phyloP scores from a whole-genome alignment of 768 basidiomycete species.

The Guyanaporus albipodus region DNA sequence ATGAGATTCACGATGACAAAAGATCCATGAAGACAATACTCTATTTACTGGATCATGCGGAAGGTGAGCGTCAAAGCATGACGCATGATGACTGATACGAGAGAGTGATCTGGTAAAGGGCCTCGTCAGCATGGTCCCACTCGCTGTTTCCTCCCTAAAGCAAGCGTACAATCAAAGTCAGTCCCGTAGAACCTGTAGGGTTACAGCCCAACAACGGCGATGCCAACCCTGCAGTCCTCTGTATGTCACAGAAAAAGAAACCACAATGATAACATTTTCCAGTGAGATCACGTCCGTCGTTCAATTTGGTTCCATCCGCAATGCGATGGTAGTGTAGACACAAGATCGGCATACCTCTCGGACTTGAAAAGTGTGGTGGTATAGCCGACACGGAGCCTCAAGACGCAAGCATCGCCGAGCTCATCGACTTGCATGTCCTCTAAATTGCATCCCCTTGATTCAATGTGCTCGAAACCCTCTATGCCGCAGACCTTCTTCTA shows the following conservation, averaged over 20 bases:
- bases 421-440: too few relatives aligned
- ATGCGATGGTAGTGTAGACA: constrained; percentile 35
- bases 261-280: background rate
- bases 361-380: constrained; percentile 32
- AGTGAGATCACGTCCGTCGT: too few relatives aligned
- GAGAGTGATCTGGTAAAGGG: too few relatives aligned
- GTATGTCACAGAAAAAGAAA: constrained; percentile 9
- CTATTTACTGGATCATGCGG: too few relatives aligned
- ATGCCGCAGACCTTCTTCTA: too few relatives aligned
- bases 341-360: constrained; percentile 35
- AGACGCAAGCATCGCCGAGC: constrained; percentile 44
- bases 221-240: constrained; percentile 19
- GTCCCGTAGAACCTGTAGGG: constrained; percentile 50
- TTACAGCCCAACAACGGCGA: constrained; percentile 33
- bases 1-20: too few relatives aligned
- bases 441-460: constrained; percentile 37
- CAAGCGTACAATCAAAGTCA: constrained; percentile 43
- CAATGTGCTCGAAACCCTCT: constrained; percentile 39
- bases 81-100: too few relatives aligned
- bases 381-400: too few relatives aligned
- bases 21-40: too few relatives aligned
- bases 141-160: too few relatives aligned
- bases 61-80: too few relatives aligned
- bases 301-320: background rate
- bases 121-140: too few relatives aligned